Evolutionary conservation across 306 rosid genomes (phyloP), one percentile per base, ranked within the genome.

Genomic region (Lathyrus tuberosus): DNA sequence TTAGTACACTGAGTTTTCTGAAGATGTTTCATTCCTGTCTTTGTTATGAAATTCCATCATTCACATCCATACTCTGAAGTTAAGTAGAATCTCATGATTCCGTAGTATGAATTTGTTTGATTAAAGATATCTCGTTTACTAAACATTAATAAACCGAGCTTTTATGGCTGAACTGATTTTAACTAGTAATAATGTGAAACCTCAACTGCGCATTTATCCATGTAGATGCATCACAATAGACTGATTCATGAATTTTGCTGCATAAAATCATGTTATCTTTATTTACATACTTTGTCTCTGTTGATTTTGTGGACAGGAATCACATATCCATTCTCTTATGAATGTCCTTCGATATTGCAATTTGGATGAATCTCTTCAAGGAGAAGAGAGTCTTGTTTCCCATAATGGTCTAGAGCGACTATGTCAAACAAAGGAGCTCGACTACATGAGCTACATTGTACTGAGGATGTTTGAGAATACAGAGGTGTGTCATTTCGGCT

Each of bases 261-360:
- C 47, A 65, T 46, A 31, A 3, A 62, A 26, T 6, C 28, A 60
- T 66, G 67, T 41, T 20, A 49, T 42, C 46, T 49, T 71, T 61
- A 74, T 60, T 43, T 41, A 44, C 46, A 10, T 38, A 67, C 67
- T 40, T 24, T 33, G 56, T 16, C 37, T 62, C 73, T 73, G 22
- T 20, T 35, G 13, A 59, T 61, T 74, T 75, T 24, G 46, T 65
- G 74, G 84, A 64, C 84, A 94, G 99, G 99, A 94, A 80, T 94
- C 99, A 56, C 99, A 94, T 75, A 88, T 94, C 61, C 99, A 94
- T 84, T 91, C 99, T 53, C 89, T 94, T 9, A 83, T 94, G 97
- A 94, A 94, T 74, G 97, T 94, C 71, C 93, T 94, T 61, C 99
- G 99, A 44, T 94, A 87, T 66, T 94, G 97, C 76, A 91, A 94